These are phyloP conservation scores for Nicotiana sylvestris DNA, from an alignment of 257 asterid species.

Conservation along the genomic window DNA sequence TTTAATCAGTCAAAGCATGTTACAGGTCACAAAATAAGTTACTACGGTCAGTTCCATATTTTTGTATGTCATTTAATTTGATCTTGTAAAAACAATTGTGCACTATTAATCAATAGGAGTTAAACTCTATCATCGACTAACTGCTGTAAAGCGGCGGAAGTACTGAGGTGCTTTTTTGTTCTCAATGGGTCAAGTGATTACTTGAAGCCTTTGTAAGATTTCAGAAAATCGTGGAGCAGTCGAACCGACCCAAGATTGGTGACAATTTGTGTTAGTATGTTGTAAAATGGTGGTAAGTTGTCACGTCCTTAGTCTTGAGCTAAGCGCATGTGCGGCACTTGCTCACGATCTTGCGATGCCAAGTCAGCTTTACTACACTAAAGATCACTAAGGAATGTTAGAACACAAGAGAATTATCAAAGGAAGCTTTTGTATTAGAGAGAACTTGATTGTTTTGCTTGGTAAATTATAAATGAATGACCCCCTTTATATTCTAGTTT, in stretches of 20 bases:
- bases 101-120: neutral
- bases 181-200: neutral
- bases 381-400: too few species aligned
- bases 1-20: neutral
- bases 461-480: too few species aligned
- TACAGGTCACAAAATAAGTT: neutral
- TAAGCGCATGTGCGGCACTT: too few species aligned
- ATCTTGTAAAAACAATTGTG: neutral
- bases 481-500: too few species aligned
- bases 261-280: neutral
- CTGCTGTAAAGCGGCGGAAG: neutral
- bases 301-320: too few species aligned
- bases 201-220: neutral
- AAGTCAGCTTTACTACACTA: too few species aligned
- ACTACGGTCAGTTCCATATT: neutral
- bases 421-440: too few species aligned
- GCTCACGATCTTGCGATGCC: too few species aligned
- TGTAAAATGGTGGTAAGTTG: too few species aligned
- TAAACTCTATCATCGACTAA: neutral
- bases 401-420: too few species aligned
- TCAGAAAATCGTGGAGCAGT: neutral
- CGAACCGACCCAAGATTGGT: neutral
- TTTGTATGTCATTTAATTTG: neutral
- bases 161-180: too few species aligned
- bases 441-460: too few species aligned